Percentiles rank a stretch among this genome's conserved stretches.
Evolutionary conservation across 2,329 filamentous ascomycete species (phyloP).

Genomic region (Lasiodiplodia citricola): DNA sequence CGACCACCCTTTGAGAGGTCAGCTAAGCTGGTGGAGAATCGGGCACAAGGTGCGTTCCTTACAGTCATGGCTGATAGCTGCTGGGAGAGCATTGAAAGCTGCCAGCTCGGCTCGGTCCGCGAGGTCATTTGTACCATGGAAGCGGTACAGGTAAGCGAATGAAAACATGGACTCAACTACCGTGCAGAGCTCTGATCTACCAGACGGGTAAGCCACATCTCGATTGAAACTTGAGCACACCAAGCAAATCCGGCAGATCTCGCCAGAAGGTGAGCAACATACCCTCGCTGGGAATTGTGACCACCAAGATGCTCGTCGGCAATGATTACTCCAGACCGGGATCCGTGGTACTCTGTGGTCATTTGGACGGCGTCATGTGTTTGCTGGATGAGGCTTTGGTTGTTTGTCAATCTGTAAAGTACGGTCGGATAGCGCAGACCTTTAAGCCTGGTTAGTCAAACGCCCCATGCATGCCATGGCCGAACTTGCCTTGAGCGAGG

Average conservation of each 20-base stretch:
- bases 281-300: too few species aligned
- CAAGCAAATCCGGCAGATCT: too few species aligned
- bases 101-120: conserved; percentile 55
- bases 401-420: conserved; percentile 39
- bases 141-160: conserved; percentile 41
- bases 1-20: conserved; percentile 43
- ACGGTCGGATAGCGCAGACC: not conserved
- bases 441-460: not conserved
- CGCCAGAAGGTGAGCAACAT: too few species aligned
- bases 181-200: conserved; percentile 45
- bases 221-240: too few species aligned
- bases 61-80: conserved; percentile 53
- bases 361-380: too few species aligned
- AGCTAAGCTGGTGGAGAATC: too few species aligned
- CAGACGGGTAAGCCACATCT: conserved; percentile 37
- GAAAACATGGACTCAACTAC: conserved; percentile 45
- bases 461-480: too few species aligned
- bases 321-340: too few species aligned
- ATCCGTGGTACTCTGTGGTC: too few species aligned
- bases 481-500: conserved; percentile 47
- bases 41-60: too few species aligned
- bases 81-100: conserved; percentile 58
- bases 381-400: too few species aligned
- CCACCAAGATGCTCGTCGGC: too few species aligned
- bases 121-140: conserved; percentile 41